Evolutionary conservation across 2,329 filamentous ascomycete genomes (phyloP), one percentile per base, ranked within the genome.

Genomic region (Xylaria sp.): DNA sequence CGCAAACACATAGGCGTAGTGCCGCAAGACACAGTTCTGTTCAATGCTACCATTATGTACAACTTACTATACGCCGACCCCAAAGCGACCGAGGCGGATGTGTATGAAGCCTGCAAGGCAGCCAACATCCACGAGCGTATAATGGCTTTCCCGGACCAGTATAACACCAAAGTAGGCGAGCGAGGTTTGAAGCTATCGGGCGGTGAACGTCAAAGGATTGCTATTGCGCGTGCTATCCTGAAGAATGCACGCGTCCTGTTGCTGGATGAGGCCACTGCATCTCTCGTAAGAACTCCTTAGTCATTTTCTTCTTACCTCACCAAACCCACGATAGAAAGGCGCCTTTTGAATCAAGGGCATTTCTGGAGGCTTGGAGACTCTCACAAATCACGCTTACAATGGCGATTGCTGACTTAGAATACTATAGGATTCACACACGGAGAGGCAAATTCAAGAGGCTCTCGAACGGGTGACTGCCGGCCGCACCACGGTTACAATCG

Each of bases 241-340:
- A 91, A 92, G 76, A 88, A 89, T 57, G 88, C 91, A 0, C 89
- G 89, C 60, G 88, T 93, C 62, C 84, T 93, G 30, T 85, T 93
- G 66, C 82, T 93, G 0, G 91, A 93, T 72, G 91, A 93, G 77
- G 88, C 91, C 0, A 92, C 91, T 3, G 90, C 89, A 0, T 90
- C 90, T 2, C 84, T 93, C 7, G 52, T 55, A 55, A 55, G 52
- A 10, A 55, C 15, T 9, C 2, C n/a, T 4, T 18, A 30, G 15
- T 32, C 48, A 30, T 30, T n/a, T 28, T 30, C 15, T 36, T 15
- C 32, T 30, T 36, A 6, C 32, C n/a, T 36, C 23, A 3, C 4
- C 52, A 5, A 53, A 34, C 4, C 23, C 6, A 2, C 6, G 18
- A 20, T 34, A 34, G 3, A 53, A n/a, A 34, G 50, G 18, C 28